Evolutionary conservation across 2,329 filamentous ascomycete species (phyloP), one percentile per base, ranked within the genome.

Genomic region (Boeremia exigua): DNA sequence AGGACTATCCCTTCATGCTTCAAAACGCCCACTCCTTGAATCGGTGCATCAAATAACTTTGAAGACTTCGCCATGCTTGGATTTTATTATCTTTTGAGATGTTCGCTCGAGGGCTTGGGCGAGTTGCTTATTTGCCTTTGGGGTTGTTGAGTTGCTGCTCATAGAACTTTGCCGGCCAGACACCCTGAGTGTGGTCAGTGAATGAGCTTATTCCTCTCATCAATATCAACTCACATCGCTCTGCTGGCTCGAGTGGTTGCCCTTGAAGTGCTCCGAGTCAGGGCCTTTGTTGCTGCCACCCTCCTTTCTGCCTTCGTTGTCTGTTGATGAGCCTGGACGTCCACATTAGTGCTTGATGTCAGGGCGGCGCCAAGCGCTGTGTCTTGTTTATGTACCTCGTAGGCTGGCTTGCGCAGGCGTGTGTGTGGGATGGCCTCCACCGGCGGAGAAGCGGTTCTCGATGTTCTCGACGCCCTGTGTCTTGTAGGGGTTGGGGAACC

Each of bases 401-500:
- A 58, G 52, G 19, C 65, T 73, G 8, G 55, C 72, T 14, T 32
- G 51, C 11, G 64, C 72, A 15, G 73, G 73, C 29, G 67, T 67
- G 37, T 74, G 72, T 43, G 70, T 68, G 3, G 69, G 65, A 25
- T 66, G 49, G 4, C 63, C 73, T 49, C 73, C 73, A 30, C 67
- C 73, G 10, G 71, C 51, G 3, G 69, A 66, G 55, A 63, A 75
- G 23, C 71, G 65, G 44, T 72, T 65, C 51, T 73, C 73, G 37
- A 75, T 69, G 53, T 73, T 73, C 59, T 72, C 59, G n/a, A 69
- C 56, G 30, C 58, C 72, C 36, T 64, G 61, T 25, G 73, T 75
- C 63, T 74, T 73, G 65, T 73, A 73, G 10, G 72, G 69, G 58
- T 75, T 72, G 48, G 71, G 70, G 66, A 72, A 74, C 73, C 72